These are phyloP conservation scores for Neofusicoccum cordaticola DNA, from an alignment of 2,329 filamentous ascomycete genomes.

Conservation along the genomic window DNA sequence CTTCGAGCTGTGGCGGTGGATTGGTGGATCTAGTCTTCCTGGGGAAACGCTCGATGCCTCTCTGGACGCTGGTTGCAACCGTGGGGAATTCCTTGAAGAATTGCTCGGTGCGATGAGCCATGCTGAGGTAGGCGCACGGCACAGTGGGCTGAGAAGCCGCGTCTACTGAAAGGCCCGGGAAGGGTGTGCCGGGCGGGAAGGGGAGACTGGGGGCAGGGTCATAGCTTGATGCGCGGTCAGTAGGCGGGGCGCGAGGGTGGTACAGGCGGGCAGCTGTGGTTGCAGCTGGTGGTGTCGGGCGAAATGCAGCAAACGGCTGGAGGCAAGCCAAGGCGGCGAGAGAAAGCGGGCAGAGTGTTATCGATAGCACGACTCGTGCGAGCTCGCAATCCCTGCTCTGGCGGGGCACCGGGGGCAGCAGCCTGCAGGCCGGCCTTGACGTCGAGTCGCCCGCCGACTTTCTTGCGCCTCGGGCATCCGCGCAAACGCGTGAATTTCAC, in stretches of 20 bases:
- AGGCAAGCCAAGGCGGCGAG: neutral
- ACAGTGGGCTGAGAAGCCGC: neutral
- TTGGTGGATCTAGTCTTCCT: neutral
- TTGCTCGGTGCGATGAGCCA: neutral
- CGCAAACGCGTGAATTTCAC: neutral
- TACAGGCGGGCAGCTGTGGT: neutral
- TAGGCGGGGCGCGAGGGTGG: neutral
- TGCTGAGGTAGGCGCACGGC: neutral
- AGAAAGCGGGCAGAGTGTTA: neutral
- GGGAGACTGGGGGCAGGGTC: neutral
- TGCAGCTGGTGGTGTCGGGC: neutral
- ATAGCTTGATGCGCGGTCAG: neutral
- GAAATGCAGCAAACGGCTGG: constrained; percentile 20
- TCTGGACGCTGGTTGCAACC: constrained; percentile 26
- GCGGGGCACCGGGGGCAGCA: neutral
- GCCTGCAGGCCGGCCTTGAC: constrained; percentile 8
- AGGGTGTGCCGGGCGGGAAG: neutral
- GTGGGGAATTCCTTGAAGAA: constrained; percentile 14
- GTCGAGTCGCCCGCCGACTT: neutral
- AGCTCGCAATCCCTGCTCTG: constrained; percentile 3
- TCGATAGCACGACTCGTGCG: neutral
- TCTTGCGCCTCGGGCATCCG: constrained; percentile 9
- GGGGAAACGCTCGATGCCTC: constrained; percentile 27
- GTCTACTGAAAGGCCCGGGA: neutral
- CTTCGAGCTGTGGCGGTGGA: constrained; percentile 25